Conservation (phyloP, 2,329 filamentous ascomycete species). For the Aureobasidium sp. region DNA sequence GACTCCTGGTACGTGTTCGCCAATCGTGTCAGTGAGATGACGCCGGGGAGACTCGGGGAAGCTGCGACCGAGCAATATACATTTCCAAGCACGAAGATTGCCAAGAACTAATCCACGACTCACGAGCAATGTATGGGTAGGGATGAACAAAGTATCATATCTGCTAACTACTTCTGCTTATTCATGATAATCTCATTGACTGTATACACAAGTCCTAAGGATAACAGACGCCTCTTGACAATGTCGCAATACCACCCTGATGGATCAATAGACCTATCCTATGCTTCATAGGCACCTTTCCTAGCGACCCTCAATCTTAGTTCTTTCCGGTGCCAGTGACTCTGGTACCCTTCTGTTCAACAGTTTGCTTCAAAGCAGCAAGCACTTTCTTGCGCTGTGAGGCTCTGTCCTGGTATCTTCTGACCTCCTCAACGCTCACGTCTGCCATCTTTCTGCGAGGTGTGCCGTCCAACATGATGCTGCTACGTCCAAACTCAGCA, state of each 20-base stretch:
- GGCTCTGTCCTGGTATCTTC: slow-evolving; percentile 28
- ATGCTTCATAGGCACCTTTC: background rate
- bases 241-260: background rate
- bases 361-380: slow-evolving; percentile 27
- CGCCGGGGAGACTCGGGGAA: background rate
- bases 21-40: background rate
- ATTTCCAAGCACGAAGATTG: background rate
- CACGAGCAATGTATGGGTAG: background rate
- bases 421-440: slow-evolving; percentile 34
- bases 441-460: slow-evolving; percentile 31
- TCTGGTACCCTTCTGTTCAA: slow-evolving; percentile 17
- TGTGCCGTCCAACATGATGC: slow-evolving; percentile 21
- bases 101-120: background rate
- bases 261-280: background rate
- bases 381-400: slow-evolving; percentile 32
- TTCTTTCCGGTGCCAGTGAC: slow-evolving; percentile 2
- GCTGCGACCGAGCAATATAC: slow-evolving; percentile 3
- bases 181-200: background rate
- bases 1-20: background rate
- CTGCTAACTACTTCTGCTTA: background rate
- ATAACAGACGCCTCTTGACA: background rate
- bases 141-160: background rate
- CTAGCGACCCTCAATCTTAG: background rate
- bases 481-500: slow-evolving; percentile 9
- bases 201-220: background rate